Evolutionary conservation across 2,329 filamentous ascomycete genomes (phyloP).

Genomic region (Xylaria sp.): DNA sequence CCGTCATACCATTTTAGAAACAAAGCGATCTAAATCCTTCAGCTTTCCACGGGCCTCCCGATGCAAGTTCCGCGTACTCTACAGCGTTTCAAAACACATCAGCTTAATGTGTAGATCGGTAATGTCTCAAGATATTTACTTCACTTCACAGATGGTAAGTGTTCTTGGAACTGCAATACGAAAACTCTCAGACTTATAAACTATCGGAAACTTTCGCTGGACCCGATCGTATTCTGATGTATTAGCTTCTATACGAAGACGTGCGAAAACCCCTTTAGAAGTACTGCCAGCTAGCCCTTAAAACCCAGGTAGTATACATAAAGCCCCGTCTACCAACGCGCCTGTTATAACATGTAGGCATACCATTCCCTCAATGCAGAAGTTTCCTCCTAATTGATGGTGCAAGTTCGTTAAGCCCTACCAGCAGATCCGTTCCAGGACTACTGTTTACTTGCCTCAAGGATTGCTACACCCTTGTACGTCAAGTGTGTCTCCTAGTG

Average conservation of each 20-base stretch:
- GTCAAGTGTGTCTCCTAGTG: conserved; percentile 14
- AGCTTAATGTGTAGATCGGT: not conserved
- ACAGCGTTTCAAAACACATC: not conserved
- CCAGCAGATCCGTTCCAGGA: conserved; percentile 25
- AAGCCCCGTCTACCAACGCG: conserved; percentile 35
- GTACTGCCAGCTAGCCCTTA: conserved; percentile 28
- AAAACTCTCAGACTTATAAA: not conserved
- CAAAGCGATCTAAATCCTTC: not conserved
- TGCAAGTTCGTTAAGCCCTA: conserved; percentile 21
- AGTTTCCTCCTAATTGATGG: conserved; percentile 30
- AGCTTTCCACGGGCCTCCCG: not conserved
- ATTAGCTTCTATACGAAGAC: conserved; percentile 18
- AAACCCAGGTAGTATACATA: conserved; percentile 36
- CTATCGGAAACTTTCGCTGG: not conserved
- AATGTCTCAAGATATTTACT: not conserved
- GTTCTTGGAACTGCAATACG: not conserved
- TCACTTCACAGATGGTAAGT: not conserved
- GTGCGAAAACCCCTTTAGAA: conserved; percentile 14
- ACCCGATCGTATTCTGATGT: not conserved
- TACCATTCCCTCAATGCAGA: conserved; percentile 22
- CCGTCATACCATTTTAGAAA: not conserved
- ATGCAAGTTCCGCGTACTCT: not conserved
- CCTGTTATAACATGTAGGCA: conserved; percentile 26
- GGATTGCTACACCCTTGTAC: conserved; percentile 28
- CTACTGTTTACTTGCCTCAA: conserved; percentile 19